Conservation (phyloP, 352 stramenopile genomes). For the Thalassiosira oceanica region DNA sequence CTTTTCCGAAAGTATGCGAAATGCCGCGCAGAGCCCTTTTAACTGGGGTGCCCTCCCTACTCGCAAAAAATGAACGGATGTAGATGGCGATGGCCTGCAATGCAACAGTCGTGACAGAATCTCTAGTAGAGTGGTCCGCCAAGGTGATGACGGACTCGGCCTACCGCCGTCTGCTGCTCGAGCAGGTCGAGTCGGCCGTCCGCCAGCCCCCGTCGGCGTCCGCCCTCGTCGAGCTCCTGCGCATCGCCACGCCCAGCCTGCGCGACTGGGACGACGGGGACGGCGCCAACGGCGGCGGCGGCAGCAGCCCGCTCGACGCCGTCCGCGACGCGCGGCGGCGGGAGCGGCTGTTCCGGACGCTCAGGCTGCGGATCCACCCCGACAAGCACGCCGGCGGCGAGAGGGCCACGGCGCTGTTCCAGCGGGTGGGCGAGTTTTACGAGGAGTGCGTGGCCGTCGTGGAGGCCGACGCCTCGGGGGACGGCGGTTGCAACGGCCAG, state of each 20-base stretch:
- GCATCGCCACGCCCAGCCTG: slow-evolving; percentile 9
- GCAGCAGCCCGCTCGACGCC: background rate
- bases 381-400: slow-evolving; percentile 19
- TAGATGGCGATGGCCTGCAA: too few relatives aligned
- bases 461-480: slow-evolving; percentile 2
- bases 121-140: too few relatives aligned
- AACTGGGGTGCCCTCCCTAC: too few relatives aligned
- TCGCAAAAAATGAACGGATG: too few relatives aligned
- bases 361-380: slow-evolving; percentile 11
- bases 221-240: slow-evolving; percentile 18
- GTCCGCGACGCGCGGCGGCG: slow-evolving; percentile 6
- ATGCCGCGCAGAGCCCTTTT: too few relatives aligned
- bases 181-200: slow-evolving; percentile 9
- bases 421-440: slow-evolving; percentile 17
- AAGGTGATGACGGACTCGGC: slow-evolving; percentile 15
- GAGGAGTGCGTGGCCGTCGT: slow-evolving; percentile 3
- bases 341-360: slow-evolving; percentile 15
- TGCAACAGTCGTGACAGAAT: too few relatives aligned
- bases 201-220: slow-evolving; percentile 9
- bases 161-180: slow-evolving; percentile 13
- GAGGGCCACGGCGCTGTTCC: slow-evolving; percentile 12
- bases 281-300: too few relatives aligned
- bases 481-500: background rate
- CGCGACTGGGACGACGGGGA: background rate
- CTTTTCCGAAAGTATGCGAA: too few relatives aligned